These are phyloP conservation scores for Acephala macrosclerotiorum DNA, from an alignment of 2,329 filamentous ascomycete species.

Conservation along the genomic window DNA sequence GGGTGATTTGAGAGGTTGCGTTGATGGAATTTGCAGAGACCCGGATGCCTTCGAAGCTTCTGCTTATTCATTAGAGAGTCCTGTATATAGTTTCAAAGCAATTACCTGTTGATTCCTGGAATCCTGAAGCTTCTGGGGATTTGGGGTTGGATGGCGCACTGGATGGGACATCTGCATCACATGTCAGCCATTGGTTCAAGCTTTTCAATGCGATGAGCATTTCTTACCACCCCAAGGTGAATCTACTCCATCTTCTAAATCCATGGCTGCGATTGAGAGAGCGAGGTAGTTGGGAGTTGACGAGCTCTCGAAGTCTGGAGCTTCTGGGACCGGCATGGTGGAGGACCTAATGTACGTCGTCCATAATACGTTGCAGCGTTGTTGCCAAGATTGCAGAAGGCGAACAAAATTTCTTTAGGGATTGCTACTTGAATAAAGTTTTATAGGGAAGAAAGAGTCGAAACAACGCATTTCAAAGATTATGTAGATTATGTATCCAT, in stretches of 20 bases:
- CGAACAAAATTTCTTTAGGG: conserved; percentile 8
- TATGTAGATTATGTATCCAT: neutral
- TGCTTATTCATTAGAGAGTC: conserved; percentile 21
- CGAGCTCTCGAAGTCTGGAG: conserved; percentile 23
- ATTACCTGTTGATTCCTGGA: conserved; percentile 36
- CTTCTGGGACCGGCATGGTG: conserved; percentile 26
- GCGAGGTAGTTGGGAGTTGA: conserved; percentile 22
- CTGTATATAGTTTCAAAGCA: neutral
- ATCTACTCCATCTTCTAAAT: conserved; percentile 53
- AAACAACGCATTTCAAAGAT: neutral
- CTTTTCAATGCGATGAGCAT: neutral
- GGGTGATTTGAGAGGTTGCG: conserved; percentile 41
- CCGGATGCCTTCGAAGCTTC: conserved; percentile 33
- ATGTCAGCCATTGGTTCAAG: conserved; percentile 25
- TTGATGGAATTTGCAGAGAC: conserved; percentile 31
- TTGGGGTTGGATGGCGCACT: conserved; percentile 43
- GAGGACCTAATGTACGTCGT: conserved; percentile 11
- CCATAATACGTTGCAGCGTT: neutral
- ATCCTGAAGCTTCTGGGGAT: conserved; percentile 36
- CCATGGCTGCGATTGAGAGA: conserved; percentile 44
- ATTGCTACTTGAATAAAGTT: neutral
- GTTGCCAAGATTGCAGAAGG: conserved; percentile 23
- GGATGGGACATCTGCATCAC: conserved; percentile 50
- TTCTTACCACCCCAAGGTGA: conserved; percentile 54
- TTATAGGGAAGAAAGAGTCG: neutral